phyloP scores from a whole-genome alignment of 176 grass and related monocot genomes.

The Neostapfia colusana region DNA sequence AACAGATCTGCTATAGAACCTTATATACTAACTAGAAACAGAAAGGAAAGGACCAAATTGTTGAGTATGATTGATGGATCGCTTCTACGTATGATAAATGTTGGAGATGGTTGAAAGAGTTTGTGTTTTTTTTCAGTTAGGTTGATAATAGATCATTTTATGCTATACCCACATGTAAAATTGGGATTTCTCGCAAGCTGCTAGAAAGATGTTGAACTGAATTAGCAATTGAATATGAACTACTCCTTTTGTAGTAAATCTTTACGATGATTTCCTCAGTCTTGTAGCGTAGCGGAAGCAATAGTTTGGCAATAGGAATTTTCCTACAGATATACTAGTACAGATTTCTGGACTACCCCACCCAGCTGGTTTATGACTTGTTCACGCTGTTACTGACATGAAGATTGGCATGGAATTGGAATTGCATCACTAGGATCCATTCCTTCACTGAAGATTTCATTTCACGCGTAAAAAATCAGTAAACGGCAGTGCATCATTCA shows the following conservation, averaged over 20 bases:
- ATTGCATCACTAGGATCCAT: neutral
- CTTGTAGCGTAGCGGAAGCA: neutral
- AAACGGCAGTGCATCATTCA: neutral
- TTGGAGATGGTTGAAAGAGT: neutral
- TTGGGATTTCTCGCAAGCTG: neutral
- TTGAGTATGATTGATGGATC: neutral
- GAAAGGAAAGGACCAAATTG: neutral
- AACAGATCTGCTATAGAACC: neutral
- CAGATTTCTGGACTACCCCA: neutral
- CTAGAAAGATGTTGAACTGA: neutral
- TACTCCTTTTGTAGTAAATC: neutral
- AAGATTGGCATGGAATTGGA: neutral
- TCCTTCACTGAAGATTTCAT: neutral
- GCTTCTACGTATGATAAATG: neutral
- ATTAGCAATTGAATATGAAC: neutral
- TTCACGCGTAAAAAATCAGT: neutral
- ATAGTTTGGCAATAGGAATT: neutral
- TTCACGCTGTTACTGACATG: constrained; percentile 4
- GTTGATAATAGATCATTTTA: neutral
- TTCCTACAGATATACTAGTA: neutral
- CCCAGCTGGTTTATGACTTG: neutral
- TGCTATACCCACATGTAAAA: neutral
- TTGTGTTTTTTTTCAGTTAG: neutral
- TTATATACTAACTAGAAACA: constrained; percentile 1
- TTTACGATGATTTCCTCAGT: neutral